Percentiles rank a stretch among this genome's conserved stretches.
Evolutionary conservation across 768 basidiomycete species (phyloP).

Genomic region (Ramaria rubella): DNA sequence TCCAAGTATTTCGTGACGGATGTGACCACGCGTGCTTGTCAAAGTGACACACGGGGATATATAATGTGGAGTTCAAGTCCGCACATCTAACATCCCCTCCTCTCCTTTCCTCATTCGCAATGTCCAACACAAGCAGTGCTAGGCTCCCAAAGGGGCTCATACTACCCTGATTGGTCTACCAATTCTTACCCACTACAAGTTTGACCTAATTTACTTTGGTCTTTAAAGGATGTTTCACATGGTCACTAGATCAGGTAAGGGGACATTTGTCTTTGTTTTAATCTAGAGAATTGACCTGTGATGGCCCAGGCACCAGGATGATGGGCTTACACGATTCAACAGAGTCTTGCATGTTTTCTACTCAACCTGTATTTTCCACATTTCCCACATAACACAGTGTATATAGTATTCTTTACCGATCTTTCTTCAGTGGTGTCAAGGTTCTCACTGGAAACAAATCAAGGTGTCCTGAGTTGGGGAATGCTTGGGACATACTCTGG

Average conservation of each 20-base stretch:
- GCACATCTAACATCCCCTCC: neutral
- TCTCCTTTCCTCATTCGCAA: neutral
- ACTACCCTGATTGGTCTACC: slow-evolving; percentile 48
- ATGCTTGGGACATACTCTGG: no score
- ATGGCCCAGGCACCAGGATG: no score
- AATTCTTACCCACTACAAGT: slow-evolving; percentile 45
- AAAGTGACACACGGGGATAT: neutral
- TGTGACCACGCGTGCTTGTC: neutral
- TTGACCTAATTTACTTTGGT: slow-evolving; percentile 65
- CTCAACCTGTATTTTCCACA: no score
- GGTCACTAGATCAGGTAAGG: slow-evolving; percentile 51
- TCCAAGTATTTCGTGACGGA: neutral
- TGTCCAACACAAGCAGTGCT: neutral
- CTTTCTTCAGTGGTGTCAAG: no score
- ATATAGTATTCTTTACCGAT: no score
- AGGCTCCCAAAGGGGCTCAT: slow-evolving; percentile 52
- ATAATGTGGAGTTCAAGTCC: neutral
- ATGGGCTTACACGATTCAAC: no score
- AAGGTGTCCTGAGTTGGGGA: no score
- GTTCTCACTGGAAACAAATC: no score
- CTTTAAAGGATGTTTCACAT: slow-evolving; percentile 49
- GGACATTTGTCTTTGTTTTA: no score
- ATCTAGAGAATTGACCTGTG: no score
- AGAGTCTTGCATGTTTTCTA: no score
- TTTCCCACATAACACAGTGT: no score